Conservation (phyloP, 192 early-diverging fungal genomes). For the Coemansia aciculifera region DNA sequence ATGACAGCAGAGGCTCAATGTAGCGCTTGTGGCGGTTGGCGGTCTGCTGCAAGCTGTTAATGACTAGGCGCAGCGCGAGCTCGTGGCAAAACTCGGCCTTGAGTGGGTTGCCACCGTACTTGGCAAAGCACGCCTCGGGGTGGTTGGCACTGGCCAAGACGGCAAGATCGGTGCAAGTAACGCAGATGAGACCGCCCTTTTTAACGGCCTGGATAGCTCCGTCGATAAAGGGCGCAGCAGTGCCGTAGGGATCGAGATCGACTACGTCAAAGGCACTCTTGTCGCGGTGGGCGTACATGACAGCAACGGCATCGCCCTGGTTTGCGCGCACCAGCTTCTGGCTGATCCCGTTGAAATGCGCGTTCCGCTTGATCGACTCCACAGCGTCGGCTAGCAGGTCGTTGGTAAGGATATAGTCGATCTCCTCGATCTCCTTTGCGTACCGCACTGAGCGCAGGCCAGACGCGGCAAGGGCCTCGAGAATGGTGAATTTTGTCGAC, state of each 20-base stretch:
- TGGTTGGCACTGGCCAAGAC: conserved; percentile 88
- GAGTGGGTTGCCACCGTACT: conserved; percentile 91
- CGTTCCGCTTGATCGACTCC: conserved; percentile 82
- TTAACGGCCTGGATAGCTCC: conserved; percentile 91
- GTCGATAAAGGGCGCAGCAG: conserved; percentile 93
- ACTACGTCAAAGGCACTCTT: conserved; percentile 78
- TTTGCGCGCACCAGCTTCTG: conserved; percentile 75
- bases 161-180: conserved; percentile 98
- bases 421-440: conserved; percentile 85
- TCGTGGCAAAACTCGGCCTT: conserved; percentile 92
- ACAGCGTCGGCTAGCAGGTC: conserved; percentile 91
- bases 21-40: conserved; percentile 81
- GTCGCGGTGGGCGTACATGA: conserved; percentile 69
- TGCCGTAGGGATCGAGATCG: conserved; percentile 97
- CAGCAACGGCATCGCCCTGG: conserved; percentile 78
- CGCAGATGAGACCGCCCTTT: conserved; percentile 89
- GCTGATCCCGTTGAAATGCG: conserved; percentile 75
- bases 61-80: conserved; percentile 87
- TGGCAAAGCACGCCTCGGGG: conserved; percentile 86
- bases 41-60: conserved; percentile 79
- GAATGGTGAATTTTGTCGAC: conserved; percentile 57
- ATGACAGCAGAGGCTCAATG: conserved; percentile 86
- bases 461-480: conserved; percentile 94
- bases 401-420: conserved; percentile 84
- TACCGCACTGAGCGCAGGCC: conserved; percentile 95